Conservation (phyloP, 495 filamentous ascomycete species). For the Sphaerosporella brunnea region DNA sequence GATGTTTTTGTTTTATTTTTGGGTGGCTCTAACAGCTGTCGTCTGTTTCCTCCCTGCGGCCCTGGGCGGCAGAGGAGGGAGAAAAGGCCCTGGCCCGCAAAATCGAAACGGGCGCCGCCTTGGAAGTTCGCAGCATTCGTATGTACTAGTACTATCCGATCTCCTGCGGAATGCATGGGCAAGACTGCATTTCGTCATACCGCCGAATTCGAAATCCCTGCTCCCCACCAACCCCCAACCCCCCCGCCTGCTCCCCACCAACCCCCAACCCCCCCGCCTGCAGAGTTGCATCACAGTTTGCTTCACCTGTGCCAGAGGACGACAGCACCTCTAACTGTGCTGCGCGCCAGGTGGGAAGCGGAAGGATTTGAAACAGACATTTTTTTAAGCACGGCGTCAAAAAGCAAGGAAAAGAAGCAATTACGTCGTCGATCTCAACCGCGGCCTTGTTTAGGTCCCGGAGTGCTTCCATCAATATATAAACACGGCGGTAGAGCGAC, state of each 20-base stretch:
- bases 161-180: too few species aligned
- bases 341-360: background rate
- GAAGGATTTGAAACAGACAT: background rate
- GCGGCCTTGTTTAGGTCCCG: background rate
- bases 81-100: too few species aligned
- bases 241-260: background rate
- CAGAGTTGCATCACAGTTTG: background rate
- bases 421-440: constrained; percentile 1
- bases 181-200: background rate
- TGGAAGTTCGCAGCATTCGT: too few species aligned
- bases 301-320: too few species aligned
- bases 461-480: background rate
- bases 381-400: background rate
- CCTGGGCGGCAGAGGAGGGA: too few species aligned
- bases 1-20: too few species aligned
- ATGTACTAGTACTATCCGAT: too few species aligned
- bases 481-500: background rate
- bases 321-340: background rate
- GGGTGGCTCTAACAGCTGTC: too few species aligned
- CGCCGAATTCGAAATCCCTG: background rate
- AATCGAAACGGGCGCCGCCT: too few species aligned
- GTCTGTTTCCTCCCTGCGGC: too few species aligned
- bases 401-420: constrained; percentile 1
- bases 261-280: background rate
- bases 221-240: background rate